Percentiles rank a stretch among this genome's conserved stretches.
These are phyloP conservation scores for Capsicum baccatum DNA, from an alignment of 257 asterid species.

Conservation along the genomic window DNA sequence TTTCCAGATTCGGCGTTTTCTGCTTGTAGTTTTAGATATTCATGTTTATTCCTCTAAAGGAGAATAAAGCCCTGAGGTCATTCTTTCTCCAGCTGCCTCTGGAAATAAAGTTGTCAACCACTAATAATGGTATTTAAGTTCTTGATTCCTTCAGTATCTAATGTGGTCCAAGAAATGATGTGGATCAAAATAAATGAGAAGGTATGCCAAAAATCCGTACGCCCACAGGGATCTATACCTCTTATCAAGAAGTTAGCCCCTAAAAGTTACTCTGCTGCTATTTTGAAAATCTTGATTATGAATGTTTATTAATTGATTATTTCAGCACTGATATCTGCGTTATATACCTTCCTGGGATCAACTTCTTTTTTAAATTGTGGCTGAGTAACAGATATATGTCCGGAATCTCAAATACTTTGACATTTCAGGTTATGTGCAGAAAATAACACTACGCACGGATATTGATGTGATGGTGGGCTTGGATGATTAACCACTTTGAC, in stretches of 20 bases:
- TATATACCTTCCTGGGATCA: background rate
- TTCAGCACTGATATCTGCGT: background rate
- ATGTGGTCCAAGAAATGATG: background rate
- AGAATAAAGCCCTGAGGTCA: conserved; percentile 14
- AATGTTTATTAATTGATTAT: background rate
- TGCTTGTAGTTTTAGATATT: conserved; percentile 1
- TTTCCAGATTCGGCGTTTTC: background rate
- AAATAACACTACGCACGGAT: conserved; percentile 76
- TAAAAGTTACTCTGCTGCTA: background rate
- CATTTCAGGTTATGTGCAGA: conserved; percentile 87
- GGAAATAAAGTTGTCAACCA: conserved; percentile 16
- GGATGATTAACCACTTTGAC: conserved; percentile 69
- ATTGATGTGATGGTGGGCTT: conserved; percentile 90
- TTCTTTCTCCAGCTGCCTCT: background rate
- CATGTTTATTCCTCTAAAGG: background rate
- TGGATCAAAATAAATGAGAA: background rate
- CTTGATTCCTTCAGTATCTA: conserved; percentile 22
- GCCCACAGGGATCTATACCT: background rate
- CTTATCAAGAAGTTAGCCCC: background rate
- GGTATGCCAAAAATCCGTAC: background rate
- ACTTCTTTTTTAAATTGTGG: background rate
- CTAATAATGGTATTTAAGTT: background rate
- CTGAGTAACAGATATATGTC: background rate
- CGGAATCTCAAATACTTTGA: background rate
- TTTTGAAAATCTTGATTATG: background rate